Conservation (phyloP, 2,329 filamentous ascomycete species). For the Pseudocercospora pini-densiflorae region DNA sequence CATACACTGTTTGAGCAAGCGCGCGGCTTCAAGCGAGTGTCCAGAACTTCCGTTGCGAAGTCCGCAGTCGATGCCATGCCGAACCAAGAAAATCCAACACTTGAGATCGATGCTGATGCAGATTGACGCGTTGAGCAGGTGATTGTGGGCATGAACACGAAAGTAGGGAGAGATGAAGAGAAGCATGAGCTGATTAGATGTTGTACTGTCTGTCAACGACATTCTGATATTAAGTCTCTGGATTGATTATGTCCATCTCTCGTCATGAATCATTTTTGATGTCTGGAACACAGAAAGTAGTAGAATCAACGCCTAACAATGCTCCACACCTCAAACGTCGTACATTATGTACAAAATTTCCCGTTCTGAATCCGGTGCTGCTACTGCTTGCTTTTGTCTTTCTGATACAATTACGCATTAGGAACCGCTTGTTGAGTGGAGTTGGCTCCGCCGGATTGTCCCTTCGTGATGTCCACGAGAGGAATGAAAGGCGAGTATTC, state of each 20-base stretch:
- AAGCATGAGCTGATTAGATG: background rate
- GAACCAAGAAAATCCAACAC: background rate
- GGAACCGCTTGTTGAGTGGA: conserved; percentile 12
- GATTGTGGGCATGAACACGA: background rate
- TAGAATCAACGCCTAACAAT: background rate
- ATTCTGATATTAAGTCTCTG: conserved; percentile 4
- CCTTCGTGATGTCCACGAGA: conserved; percentile 28
- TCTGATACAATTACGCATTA: background rate
- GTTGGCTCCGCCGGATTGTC: conserved; percentile 27
- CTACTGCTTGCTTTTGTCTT: background rate
- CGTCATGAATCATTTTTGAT: conserved; percentile 1
- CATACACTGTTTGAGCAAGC: background rate
- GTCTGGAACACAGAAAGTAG: background rate
- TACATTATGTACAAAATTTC: background rate
- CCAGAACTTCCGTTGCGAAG: background rate
- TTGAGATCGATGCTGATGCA: no score
- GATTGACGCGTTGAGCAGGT: no score
- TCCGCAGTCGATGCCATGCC: background rate
- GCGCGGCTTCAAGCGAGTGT: background rate
- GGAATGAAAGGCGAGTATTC: conserved; percentile 37
- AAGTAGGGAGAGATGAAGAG: background rate
- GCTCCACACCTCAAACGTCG: background rate
- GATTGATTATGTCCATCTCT: background rate
- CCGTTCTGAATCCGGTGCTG: conserved; percentile 1
- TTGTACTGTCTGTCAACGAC: background rate